Conservation (phyloP, 768 basidiomycete species). For the Gloeopeniophorella convolvens region DNA sequence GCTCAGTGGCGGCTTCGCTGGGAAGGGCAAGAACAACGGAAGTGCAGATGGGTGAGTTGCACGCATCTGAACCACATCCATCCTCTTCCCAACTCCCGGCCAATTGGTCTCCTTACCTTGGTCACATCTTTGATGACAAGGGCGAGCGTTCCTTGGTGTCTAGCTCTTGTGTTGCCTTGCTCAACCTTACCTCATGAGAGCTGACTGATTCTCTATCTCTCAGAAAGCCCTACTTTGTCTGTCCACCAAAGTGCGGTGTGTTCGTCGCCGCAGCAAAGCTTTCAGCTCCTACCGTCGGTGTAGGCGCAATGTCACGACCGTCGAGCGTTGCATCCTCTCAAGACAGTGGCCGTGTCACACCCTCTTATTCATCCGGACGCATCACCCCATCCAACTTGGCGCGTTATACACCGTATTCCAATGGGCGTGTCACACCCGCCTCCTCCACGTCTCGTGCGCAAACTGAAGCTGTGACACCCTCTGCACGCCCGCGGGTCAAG, state of each 20-base stretch:
- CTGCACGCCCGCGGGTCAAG: conserved; percentile 40
- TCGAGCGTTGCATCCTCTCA: conserved; percentile 74
- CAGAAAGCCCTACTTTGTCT: conserved; percentile 59
- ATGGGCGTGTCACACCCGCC: conserved; percentile 37
- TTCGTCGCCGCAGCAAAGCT: conserved; percentile 84
- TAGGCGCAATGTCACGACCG: conserved; percentile 49
- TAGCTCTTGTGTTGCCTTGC: not conserved
- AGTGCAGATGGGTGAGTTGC: conserved; percentile 75
- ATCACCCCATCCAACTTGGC: conserved; percentile 26
- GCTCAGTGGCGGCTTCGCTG: conserved; percentile 73
- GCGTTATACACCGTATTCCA: conserved; percentile 49
- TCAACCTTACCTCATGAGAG: not conserved
- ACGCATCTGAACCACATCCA: not conserved
- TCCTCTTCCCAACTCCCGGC: conserved; percentile 8
- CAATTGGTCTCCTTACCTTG: not conserved
- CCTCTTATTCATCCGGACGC: conserved; percentile 30
- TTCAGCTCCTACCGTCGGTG: conserved; percentile 63
- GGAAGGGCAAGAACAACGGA: conserved; percentile 95
- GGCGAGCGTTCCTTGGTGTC: not conserved
- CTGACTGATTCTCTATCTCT: conserved; percentile 4
- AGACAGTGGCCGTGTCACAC: conserved; percentile 44
- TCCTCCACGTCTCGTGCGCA: conserved; percentile 23
- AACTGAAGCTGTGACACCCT: conserved; percentile 37
- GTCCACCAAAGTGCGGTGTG: conserved; percentile 82
- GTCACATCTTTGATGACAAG: too few species aligned